These are phyloP conservation scores for Paramecium tetraurelia DNA, from an alignment of 73 alveolate species.

Conservation along the genomic window DNA sequence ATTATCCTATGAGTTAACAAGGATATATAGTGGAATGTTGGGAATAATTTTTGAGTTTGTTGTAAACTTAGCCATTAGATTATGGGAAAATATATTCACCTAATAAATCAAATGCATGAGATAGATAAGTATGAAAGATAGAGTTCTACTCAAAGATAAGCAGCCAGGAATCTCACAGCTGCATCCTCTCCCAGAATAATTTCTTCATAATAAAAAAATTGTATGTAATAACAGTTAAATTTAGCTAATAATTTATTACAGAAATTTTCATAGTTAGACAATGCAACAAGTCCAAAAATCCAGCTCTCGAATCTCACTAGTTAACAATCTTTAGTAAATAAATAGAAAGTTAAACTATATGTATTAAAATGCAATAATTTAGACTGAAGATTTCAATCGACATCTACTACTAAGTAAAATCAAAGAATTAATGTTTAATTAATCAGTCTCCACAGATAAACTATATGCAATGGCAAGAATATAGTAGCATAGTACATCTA, in stretches of 20 bases:
- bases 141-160: background rate
- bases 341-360: background rate
- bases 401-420: background rate
- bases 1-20: background rate
- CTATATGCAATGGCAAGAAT: background rate
- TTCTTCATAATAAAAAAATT: background rate
- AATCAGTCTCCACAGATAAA: constrained; percentile 21
- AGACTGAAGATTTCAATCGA: constrained; percentile 33
- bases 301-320: constrained; percentile 8
- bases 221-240: background rate
- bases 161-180: constrained; percentile 7
- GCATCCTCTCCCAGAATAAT: constrained; percentile 36
- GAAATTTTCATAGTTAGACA: constrained; percentile 23
- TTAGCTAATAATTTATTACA: background rate
- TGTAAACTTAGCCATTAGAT: constrained; percentile 2
- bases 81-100: constrained; percentile 27
- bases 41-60: background rate
- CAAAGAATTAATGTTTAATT: constrained; percentile 8
- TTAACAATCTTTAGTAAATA: background rate
- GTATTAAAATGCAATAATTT: background rate
- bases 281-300: constrained; percentile 14
- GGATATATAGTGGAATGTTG: background rate
- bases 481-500: background rate
- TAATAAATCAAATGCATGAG: constrained; percentile 5
- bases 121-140: background rate